phyloP scores from a whole-genome alignment of 2,329 filamentous ascomycete genomes.

The Pseudomassariella vexata region DNA sequence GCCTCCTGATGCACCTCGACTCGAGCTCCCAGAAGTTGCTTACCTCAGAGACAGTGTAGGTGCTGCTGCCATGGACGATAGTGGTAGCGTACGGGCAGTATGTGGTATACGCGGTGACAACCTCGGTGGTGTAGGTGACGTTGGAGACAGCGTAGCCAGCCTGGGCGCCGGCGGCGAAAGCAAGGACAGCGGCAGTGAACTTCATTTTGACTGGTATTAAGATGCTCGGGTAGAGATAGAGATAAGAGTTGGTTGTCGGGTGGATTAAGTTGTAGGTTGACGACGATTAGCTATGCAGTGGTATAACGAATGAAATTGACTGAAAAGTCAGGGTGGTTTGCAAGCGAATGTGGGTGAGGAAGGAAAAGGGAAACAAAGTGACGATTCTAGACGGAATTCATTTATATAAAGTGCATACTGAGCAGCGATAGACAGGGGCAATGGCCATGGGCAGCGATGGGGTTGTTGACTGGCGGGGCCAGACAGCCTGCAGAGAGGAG shows the following conservation, averaged over 20 bases:
- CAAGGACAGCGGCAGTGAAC: constrained; percentile 51
- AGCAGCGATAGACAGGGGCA: no score
- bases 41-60: constrained; percentile 64
- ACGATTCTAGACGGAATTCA: constrained; percentile 30
- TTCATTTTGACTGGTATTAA: constrained; percentile 56
- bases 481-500: constrained; percentile 7
- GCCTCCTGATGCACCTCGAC: no score
- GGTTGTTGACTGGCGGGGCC: constrained; percentile 7
- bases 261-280: constrained; percentile 19
- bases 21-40: constrained; percentile 18
- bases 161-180: constrained; percentile 42
- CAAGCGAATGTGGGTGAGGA: constrained; percentile 45
- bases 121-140: constrained; percentile 57
- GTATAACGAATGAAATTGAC: constrained; percentile 55
- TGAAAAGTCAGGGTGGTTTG: constrained; percentile 44
- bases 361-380: constrained; percentile 30
- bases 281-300: constrained; percentile 7
- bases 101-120: constrained; percentile 64
- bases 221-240: constrained; percentile 24
- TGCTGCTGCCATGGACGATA: constrained; percentile 57
- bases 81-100: constrained; percentile 65
- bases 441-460: no score
- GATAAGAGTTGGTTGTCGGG: constrained; percentile 25
- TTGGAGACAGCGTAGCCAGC: constrained; percentile 29
- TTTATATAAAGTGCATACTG: constrained; percentile 51